Conservation (phyloP, 1,284 basidiomycete genomes). For the Malassezia furfur region DNA sequence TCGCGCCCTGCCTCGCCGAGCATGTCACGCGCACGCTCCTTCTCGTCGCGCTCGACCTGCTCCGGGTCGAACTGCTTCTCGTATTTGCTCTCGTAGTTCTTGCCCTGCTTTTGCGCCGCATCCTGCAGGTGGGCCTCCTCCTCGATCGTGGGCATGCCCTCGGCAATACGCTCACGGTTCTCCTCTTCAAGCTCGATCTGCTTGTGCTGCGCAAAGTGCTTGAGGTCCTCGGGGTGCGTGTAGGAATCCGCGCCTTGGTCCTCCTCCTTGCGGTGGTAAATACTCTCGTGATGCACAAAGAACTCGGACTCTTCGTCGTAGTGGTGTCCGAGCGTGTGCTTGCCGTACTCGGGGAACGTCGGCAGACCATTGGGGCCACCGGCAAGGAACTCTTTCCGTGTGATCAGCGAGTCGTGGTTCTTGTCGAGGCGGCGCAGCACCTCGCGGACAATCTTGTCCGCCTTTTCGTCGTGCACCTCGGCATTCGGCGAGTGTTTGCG, state of each 20-base stretch:
- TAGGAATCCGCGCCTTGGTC: slow-evolving; percentile 93
- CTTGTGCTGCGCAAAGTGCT: slow-evolving; percentile 80
- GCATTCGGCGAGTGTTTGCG: slow-evolving; percentile 71
- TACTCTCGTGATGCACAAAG: slow-evolving; percentile 55
- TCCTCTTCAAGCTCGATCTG: slow-evolving; percentile 77
- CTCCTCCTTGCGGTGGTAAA: slow-evolving; percentile 87
- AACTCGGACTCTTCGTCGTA: slow-evolving; percentile 54
- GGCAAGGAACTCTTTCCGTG: slow-evolving; percentile 67
- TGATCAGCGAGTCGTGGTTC: slow-evolving; percentile 67
- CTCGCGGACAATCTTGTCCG: slow-evolving; percentile 66
- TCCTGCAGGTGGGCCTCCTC: slow-evolving; percentile 33
- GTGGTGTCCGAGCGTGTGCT: slow-evolving; percentile 71
- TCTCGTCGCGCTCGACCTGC: slow-evolving; percentile 28
- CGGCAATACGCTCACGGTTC: slow-evolving; percentile 66
- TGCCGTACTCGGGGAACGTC: slow-evolving; percentile 57
- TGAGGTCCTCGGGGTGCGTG: slow-evolving; percentile 64
- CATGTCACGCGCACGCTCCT: slow-evolving; percentile 27
- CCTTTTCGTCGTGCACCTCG: slow-evolving; percentile 72
- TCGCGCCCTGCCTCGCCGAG: slow-evolving; percentile 37
- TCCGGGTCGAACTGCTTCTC: slow-evolving; percentile 35
- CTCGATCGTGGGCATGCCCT: slow-evolving; percentile 58
- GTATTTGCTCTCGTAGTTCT: slow-evolving; percentile 39
- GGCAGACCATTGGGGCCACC: slow-evolving; percentile 70
- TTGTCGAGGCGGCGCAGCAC: slow-evolving; percentile 69
- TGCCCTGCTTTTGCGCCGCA: slow-evolving; percentile 30